Evolutionary conservation across 345 rosid genomes (phyloP), one percentile per base, ranked within the genome.

Genomic region (Turnera subulata): DNA sequence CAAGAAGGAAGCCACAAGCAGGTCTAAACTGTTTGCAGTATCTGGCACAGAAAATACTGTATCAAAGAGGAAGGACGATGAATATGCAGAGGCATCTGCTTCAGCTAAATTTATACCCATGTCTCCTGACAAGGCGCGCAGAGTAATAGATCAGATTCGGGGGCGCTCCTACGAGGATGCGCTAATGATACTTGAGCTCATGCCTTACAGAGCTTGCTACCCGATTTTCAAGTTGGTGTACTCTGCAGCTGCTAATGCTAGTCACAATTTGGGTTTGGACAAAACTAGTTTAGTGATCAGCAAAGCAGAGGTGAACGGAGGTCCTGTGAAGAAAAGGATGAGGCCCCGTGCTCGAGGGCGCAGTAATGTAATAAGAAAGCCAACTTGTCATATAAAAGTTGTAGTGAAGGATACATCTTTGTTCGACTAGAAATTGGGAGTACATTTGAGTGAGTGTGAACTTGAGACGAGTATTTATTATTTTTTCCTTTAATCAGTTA

Each of bases 171-270:
- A 59, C 18, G 29, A 47, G 26, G 24, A 59, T 46, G 46, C 54
- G 13, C 63, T 59, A 32, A 46, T 59, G 19, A 33, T 47, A 29
- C 26, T 59, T 3, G 13, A 59, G 23, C 44, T 47, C n/a, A 47
- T 59, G 63, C 45, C 54, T n/a, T 22, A 46, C 46, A 1, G 26
- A 47, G 44, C 26, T 29, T 46, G 19, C 45, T 26, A 25, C 18
- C 53, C 42, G 1, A 46, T 58, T 58, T 46, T 46, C 9, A 58
- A 58, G 26, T 58, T 26, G 18, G 23, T 58, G 24, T 58, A 26
- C 45, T 47, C 45, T 12, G n/a, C 45, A 40, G n/a, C 50, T 17
- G 4, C 8, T 40, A 56, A 39, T 42, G 21, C 21, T 56, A 42
- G 6, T 56, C 0, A 56, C 49, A 56, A 29, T 29, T 8, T 29